Base-by-base conservation (phyloP, 2,329 filamentous ascomycete species). In the Penicillium sp. region DNA sequence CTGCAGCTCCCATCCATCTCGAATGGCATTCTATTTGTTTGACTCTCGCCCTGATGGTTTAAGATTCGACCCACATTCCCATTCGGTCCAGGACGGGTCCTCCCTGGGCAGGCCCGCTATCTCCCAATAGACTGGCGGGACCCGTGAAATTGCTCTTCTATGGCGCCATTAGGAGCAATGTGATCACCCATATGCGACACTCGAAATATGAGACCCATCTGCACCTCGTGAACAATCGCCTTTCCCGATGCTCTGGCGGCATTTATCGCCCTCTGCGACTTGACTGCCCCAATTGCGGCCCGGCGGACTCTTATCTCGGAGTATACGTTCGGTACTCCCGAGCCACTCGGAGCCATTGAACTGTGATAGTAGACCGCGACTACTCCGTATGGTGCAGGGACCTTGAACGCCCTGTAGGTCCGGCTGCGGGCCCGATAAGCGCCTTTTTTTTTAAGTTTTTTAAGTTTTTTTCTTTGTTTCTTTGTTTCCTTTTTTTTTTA, bases 401-500 rank as follows among this genome's bases (percentile, higher is more conserved):
- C 37, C 28, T 18, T 46, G 46, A 41, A 27, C n/a, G 32, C 28
- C 41, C 3, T 50, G 59, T 54, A 55, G 51, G 59, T 61, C 47
- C 49, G 53, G 57, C 56, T 12, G 29, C 24, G 32, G 32, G 50
- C 59, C 47, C 55, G 54, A 60, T 60, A 59, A 55, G 53, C 49
- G 44, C 51, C 41, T 18, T 44, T 55, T 52, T 52, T 56, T 55
- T 9, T 2, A 23, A 3, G 3, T 23, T 23, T 23, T 23, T 23
- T 23, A 23, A 23, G 3, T 23, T 23, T 23, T 2, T 23, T 23
- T 55, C 55, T 57, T 56, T 55, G 43, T 54, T 44, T 47, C 29
- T 28, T 28, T 32, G 12, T 23, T 23, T 23, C 20, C 4, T 23
- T 23, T 23, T 4, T 23, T 23, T 48, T 55, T 55, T 57, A 58